These are phyloP conservation scores for Cladorrhinum sp. DNA, from an alignment of 2,329 filamentous ascomycete species.

Conservation along the genomic window DNA sequence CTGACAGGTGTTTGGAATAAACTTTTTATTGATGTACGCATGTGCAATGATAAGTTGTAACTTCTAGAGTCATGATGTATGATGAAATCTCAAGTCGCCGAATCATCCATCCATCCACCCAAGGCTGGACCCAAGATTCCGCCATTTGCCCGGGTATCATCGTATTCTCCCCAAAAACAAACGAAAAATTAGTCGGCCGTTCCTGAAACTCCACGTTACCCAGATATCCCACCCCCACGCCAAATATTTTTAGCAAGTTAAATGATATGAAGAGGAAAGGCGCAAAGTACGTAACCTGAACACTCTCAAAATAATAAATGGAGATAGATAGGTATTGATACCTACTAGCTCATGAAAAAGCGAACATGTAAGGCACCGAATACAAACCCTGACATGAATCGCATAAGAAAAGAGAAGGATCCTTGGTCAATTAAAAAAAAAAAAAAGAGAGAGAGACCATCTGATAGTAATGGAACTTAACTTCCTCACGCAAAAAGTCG, in stretches of 20 bases:
- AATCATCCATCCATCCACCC: not conserved
- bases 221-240: not conserved
- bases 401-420: too few species aligned
- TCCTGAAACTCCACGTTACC: not conserved
- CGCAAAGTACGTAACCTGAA: not conserved
- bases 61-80: not conserved
- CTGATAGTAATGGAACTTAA: too few species aligned
- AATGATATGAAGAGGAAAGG: not conserved
- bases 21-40: too few species aligned
- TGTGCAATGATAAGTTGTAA: not conserved
- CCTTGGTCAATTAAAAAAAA: too few species aligned
- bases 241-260: not conserved
- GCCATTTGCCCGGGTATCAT: not conserved
- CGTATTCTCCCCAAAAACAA: not conserved
- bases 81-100: not conserved
- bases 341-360: not conserved
- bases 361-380: too few species aligned
- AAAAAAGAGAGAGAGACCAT: too few species aligned
- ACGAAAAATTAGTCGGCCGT: not conserved
- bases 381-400: too few species aligned
- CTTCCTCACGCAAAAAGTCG: too few species aligned
- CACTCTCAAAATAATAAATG: not conserved
- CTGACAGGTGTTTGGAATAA: too few species aligned
- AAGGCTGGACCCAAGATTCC: not conserved
- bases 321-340: not conserved